Conservation (phyloP, 75 land plant genomes). For the Gnetum montanum region DNA sequence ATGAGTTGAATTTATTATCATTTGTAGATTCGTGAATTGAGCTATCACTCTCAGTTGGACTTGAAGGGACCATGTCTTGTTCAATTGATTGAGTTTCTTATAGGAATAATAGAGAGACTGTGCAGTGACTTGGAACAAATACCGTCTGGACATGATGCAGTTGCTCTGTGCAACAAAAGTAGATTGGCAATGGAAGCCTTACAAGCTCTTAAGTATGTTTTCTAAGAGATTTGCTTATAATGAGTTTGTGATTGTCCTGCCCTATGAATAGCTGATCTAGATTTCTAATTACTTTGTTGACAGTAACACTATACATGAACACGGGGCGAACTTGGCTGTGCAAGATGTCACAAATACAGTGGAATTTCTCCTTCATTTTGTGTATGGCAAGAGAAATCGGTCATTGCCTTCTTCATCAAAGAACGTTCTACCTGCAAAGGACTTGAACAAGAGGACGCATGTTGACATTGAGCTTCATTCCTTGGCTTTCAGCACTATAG, state of each 20-base stretch:
- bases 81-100: slow-evolving; percentile 20
- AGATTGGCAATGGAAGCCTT: slow-evolving; percentile 1
- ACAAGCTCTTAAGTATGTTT: slow-evolving; percentile 2
- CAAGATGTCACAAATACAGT: slow-evolving; percentile 26
- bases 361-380: slow-evolving; percentile 29
- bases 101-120: slow-evolving; percentile 13
- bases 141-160: background rate
- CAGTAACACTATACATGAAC: slow-evolving; percentile 15
- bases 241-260: background rate
- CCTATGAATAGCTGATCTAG: background rate
- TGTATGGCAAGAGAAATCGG: slow-evolving; percentile 21
- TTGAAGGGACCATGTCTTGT: slow-evolving; percentile 28
- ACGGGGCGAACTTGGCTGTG: slow-evolving; percentile 19
- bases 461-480: slow-evolving; percentile 51
- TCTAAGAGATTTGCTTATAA: background rate
- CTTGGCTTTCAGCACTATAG: slow-evolving; percentile 34
- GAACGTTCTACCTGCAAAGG: slow-evolving; percentile 1
- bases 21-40: slow-evolving; percentile 37
- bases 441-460: slow-evolving; percentile 6
- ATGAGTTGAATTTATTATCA: background rate
- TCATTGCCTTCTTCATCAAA: slow-evolving; percentile 1
- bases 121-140: slow-evolving; percentile 2
- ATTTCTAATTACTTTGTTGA: background rate
- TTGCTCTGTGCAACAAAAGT: background rate
- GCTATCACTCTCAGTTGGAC: slow-evolving; percentile 22